Base-by-base conservation (phyloP, 768 basidiomycete genomes). In the Botryobasidium botryosum region DNA sequence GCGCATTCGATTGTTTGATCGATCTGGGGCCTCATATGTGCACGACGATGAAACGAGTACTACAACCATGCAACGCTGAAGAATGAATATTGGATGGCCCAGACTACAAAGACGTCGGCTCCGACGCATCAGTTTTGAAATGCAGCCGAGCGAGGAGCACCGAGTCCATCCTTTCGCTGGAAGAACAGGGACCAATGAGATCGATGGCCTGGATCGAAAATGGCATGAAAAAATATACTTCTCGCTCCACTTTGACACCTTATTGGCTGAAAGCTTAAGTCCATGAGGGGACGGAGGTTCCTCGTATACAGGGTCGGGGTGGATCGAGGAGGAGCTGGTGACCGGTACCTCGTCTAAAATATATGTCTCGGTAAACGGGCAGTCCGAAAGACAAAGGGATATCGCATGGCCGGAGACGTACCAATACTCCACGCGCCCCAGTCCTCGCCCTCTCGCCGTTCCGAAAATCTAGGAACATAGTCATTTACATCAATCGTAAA, bases 81-180 rank as follows among this genome's bases (percentile, higher is more conserved):
- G 31, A 17, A 33, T 8, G 31, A 17, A 17, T 8, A 33, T 17
- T 8, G 17, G 10, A 8, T 8, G 8, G 8, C 10, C 10, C 8
- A 8, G 10, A 33, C 41, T 27, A 42, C 29, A 42, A 27, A 7
- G 40, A 42, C 10, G 40, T 42, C 13, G 40, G 40, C 28, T 42
- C 24, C 40, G 13, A 13, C 12, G 40, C 25, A 21, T 42, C 40
- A 8, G 40, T 21, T 21, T 42, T 42, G 2, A 42, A 42, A 8
- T 27, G 40, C 40, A 42, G 40, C 23, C 40, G 40, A 8, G 40
- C 40, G 29, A 42, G 21, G 13, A 42, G 8, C 13, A 42, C 8
- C 23, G 40, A 26, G 29, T 42, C 15, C 13, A 8, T 7, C 12
- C 24, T 13, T 13, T 24, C 40, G 23, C 40, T 42, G 23, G 12